phyloP scores from a whole-genome alignment of 768 basidiomycete genomes.

The Lactarius vividus region DNA sequence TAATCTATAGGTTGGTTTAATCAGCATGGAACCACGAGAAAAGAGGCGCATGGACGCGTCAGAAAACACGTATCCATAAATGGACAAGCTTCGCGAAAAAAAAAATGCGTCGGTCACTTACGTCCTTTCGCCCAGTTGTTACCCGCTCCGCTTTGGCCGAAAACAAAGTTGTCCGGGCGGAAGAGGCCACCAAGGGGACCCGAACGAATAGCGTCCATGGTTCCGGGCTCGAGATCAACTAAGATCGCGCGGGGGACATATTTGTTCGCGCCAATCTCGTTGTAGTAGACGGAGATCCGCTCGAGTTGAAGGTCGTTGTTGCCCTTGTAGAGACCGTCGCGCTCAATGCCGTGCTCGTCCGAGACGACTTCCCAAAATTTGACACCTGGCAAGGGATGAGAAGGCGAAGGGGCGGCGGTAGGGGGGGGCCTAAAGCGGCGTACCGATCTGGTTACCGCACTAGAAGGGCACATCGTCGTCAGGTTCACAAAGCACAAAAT shows the following conservation, averaged over 20 bases:
- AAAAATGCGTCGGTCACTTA: slow-evolving; percentile 47
- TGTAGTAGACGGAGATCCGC: slow-evolving; percentile 97
- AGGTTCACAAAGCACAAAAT: slow-evolving; percentile 16
- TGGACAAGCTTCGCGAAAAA: background rate
- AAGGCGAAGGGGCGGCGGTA: slow-evolving; percentile 14
- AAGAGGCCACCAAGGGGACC: slow-evolving; percentile 89
- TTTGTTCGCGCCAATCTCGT: slow-evolving; percentile 92
- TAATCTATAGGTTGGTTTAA: slow-evolving; percentile 51
- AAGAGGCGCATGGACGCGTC: slow-evolving; percentile 23
- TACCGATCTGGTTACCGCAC: slow-evolving; percentile 99
- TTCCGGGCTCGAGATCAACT: slow-evolving; percentile 96
- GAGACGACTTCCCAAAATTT: slow-evolving; percentile 98
- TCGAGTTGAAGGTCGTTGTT: slow-evolving; percentile 94
- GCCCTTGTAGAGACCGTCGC: slow-evolving; percentile 92
- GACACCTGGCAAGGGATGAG: slow-evolving; percentile 54
- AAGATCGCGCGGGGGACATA: slow-evolving; percentile 98
- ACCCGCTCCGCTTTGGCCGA: slow-evolving; percentile 96
- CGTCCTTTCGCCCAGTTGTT: slow-evolving; percentile 99
- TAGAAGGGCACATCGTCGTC: slow-evolving; percentile 37
- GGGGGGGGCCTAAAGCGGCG: slow-evolving; percentile 34
- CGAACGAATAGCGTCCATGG: slow-evolving; percentile 89
- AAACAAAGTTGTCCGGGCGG: slow-evolving; percentile 98
- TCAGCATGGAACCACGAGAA: slow-evolving; percentile 27
- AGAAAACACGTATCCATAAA: slow-evolving; percentile 11
- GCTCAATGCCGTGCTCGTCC: slow-evolving; percentile 95